These are phyloP conservation scores for Flaveria floridana DNA, from an alignment of 140 eudicot species.

Conservation along the genomic window DNA sequence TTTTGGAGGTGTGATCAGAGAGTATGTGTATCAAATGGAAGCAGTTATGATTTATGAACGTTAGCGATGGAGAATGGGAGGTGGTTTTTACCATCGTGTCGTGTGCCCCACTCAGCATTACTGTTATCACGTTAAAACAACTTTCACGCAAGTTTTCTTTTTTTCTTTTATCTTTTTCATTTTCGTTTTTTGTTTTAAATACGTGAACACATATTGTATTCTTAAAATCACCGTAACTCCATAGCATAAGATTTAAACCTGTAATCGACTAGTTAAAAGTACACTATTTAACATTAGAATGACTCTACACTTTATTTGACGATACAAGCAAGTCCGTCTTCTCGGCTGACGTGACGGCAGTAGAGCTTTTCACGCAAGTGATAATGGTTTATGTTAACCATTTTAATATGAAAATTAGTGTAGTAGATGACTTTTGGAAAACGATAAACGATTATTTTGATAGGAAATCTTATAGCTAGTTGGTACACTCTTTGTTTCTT, in stretches of 20 bases:
- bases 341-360: not conserved
- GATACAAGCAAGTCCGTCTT: too few relatives aligned
- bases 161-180: too few relatives aligned
- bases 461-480: too few relatives aligned
- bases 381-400: not conserved
- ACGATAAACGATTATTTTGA: not conserved
- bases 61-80: slow-evolving; percentile 30
- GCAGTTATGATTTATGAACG: slow-evolving; percentile 49
- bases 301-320: too few relatives aligned
- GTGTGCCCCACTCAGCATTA: slow-evolving; percentile 31
- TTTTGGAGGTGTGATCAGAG: slow-evolving; percentile 24
- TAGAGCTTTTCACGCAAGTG: not conserved
- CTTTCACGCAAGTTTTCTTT: not conserved
- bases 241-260: too few relatives aligned
- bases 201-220: too few relatives aligned
- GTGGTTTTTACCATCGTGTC: slow-evolving; percentile 20
- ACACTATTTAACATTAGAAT: too few relatives aligned
- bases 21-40: slow-evolving; percentile 29
- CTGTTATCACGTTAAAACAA: slow-evolving; percentile 6
- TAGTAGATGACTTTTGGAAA: not conserved
- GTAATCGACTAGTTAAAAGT: too few relatives aligned
- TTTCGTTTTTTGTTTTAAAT: too few relatives aligned
- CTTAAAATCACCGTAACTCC: too few relatives aligned
- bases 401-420: not conserved
- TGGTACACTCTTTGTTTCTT: too few relatives aligned